phyloP scores from a whole-genome alignment of 2,329 filamentous ascomycete genomes.

The Nothophaeocryptopus gaeumannii region DNA sequence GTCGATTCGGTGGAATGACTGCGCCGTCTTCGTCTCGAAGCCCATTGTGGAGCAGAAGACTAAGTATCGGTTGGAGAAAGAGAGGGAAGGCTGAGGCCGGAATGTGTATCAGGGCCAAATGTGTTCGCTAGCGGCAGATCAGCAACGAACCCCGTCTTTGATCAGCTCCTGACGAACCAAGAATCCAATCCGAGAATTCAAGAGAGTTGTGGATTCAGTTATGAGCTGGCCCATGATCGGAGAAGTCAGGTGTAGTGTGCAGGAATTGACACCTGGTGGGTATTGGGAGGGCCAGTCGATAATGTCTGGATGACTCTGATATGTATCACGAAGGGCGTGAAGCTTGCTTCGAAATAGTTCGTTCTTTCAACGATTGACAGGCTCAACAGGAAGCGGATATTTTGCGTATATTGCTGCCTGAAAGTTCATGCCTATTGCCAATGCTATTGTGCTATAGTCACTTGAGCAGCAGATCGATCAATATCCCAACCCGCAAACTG shows the following conservation, averaged over 20 bases:
- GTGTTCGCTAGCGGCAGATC: conserved; percentile 65
- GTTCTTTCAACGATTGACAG: conserved; percentile 28
- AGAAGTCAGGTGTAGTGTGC: neutral
- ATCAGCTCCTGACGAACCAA: conserved; percentile 35
- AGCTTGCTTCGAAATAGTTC: conserved; percentile 8
- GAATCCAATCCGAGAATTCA: conserved; percentile 50
- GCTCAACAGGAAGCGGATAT: conserved; percentile 30
- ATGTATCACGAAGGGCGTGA: conserved; percentile 10
- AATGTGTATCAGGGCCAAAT: conserved; percentile 85
- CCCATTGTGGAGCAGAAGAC: conserved; percentile 62
- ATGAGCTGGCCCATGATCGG: conserved; percentile 25
- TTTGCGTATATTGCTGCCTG: conserved; percentile 25
- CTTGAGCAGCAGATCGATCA: no score
- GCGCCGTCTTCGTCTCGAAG: conserved; percentile 41
- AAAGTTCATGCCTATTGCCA: conserved; percentile 28
- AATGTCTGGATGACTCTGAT: neutral
- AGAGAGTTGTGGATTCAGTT: conserved; percentile 41
- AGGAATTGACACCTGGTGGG: neutral
- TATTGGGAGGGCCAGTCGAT: neutral
- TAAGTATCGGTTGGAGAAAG: conserved; percentile 84
- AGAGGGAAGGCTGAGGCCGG: conserved; percentile 72
- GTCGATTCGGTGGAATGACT: conserved; percentile 34
- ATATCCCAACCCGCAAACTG: neutral
- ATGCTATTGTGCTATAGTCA: no score
- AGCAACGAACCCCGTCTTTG: neutral